These are phyloP conservation scores for Reticulomyxa filosa DNA, from an alignment of 78 protist species.

Conservation along the genomic window DNA sequence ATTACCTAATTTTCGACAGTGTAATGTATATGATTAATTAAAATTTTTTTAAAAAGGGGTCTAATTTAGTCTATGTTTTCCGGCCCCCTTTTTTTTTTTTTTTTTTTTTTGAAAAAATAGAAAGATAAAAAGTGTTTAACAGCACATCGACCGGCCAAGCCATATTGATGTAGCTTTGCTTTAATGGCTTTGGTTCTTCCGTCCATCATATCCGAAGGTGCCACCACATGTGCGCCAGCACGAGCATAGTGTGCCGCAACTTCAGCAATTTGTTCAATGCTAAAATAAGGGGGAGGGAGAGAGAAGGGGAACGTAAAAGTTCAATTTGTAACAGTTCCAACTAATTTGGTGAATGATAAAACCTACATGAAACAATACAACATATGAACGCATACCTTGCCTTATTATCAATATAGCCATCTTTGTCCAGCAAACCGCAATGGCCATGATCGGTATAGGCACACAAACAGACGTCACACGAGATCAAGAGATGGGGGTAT, in stretches of 20 bases:
- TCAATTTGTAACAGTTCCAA: too few species aligned
- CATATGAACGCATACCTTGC: too few species aligned
- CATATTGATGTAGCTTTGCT: not conserved
- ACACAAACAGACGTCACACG: constrained; percentile 51
- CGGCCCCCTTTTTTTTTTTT: too few species aligned
- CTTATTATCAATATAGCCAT: constrained; percentile 25
- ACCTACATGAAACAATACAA: too few species aligned
- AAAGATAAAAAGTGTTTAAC: too few species aligned
- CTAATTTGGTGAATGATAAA: too few species aligned
- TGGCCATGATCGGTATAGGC: constrained; percentile 54
- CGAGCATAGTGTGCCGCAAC: constrained; percentile 34
- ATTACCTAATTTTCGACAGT: constrained; percentile 9
- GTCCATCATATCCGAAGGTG: constrained; percentile 78
- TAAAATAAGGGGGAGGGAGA: too few species aligned
- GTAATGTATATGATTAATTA: not conserved
- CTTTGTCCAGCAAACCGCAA: constrained; percentile 29
- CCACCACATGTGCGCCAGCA: constrained; percentile 56
- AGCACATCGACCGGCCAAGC: too few species aligned
- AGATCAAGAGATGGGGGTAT: constrained; percentile 28
- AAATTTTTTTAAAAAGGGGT: too few species aligned
- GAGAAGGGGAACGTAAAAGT: too few species aligned
- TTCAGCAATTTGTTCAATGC: constrained; percentile 28
- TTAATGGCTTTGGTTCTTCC: constrained; percentile 23
- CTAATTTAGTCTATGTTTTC: too few species aligned
- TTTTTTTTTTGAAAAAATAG: too few species aligned